Conservation (phyloP, 2,329 filamentous ascomycete species). For the Colletotrichum liriopes region DNA sequence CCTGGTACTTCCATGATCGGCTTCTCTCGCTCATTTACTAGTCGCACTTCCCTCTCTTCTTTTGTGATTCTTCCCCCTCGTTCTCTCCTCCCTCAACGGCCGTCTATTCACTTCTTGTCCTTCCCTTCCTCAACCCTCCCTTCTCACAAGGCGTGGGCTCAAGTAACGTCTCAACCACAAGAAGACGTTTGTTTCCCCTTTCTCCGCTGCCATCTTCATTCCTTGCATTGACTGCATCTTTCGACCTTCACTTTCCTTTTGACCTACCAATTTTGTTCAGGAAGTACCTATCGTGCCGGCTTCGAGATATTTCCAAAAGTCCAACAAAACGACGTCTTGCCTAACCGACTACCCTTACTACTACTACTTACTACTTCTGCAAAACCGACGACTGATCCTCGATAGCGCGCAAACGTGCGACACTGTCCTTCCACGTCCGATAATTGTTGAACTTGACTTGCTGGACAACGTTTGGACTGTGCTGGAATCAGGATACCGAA, state of each 20-base stretch:
- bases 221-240: constrained; percentile 38
- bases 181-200: constrained; percentile 1
- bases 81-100: neutral
- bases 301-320: constrained; percentile 30
- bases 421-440: neutral
- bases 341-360: neutral
- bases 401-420: neutral
- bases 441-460: constrained; percentile 6
- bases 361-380: too few relatives aligned
- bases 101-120: constrained; percentile 36
- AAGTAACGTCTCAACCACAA: constrained; percentile 9
- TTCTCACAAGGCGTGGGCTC: neutral
- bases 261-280: neutral
- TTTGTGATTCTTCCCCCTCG: neutral
- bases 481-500: neutral
- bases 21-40: constrained; percentile 15
- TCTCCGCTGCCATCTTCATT: constrained; percentile 10
- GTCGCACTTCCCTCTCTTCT: constrained; percentile 14
- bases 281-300: constrained; percentile 31
- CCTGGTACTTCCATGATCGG: constrained; percentile 27
- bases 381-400: neutral
- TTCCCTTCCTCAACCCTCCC: constrained; percentile 22
- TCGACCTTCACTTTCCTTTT: constrained; percentile 4
- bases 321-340: neutral
- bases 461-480: constrained; percentile 8